These are phyloP conservation scores for Allantophomopsis lycopodina DNA, from an alignment of 2,329 filamentous ascomycete species.

Conservation along the genomic window DNA sequence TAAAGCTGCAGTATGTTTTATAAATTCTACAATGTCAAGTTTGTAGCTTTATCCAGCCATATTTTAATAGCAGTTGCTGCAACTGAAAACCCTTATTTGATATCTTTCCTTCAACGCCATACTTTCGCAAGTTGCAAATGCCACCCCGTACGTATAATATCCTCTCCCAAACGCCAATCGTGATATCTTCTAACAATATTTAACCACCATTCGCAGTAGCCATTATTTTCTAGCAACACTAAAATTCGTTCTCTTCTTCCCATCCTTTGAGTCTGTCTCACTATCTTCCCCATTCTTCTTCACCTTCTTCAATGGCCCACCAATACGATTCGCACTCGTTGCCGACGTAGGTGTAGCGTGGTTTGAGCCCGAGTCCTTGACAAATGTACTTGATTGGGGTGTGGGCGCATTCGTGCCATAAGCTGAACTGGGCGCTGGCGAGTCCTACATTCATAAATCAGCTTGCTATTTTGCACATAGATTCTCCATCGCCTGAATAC, in stretches of 20 bases:
- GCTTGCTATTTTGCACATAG: slow-evolving; percentile 1
- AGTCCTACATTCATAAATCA: slow-evolving; percentile 11
- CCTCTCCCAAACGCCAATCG: slow-evolving; percentile 1
- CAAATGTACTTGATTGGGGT: slow-evolving; percentile 39
- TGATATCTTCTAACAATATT: background rate
- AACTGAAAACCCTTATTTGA: too few relatives aligned
- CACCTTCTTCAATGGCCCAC: slow-evolving; percentile 32
- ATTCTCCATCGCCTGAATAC: slow-evolving; percentile 15
- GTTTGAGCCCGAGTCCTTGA: slow-evolving; percentile 30
- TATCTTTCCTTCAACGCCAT: too few relatives aligned
- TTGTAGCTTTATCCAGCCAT: too few relatives aligned
- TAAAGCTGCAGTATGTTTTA: too few relatives aligned
- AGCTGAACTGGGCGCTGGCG: slow-evolving; percentile 12
- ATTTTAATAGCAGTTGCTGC: too few relatives aligned
- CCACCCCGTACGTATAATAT: background rate
- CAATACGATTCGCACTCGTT: slow-evolving; percentile 20
- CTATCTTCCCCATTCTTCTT: slow-evolving; percentile 38
- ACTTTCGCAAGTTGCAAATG: too few relatives aligned
- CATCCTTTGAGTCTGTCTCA: slow-evolving; percentile 35
- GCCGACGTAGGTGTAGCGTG: slow-evolving; percentile 42
- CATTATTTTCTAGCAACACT: slow-evolving; percentile 14
- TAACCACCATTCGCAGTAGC: background rate
- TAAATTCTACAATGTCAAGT: too few relatives aligned
- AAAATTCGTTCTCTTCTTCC: slow-evolving; percentile 18
- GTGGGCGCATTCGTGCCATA: slow-evolving; percentile 31